Base-by-base conservation (phyloP, 768 basidiomycete genomes). In the Mycena rebaudengoi region DNA sequence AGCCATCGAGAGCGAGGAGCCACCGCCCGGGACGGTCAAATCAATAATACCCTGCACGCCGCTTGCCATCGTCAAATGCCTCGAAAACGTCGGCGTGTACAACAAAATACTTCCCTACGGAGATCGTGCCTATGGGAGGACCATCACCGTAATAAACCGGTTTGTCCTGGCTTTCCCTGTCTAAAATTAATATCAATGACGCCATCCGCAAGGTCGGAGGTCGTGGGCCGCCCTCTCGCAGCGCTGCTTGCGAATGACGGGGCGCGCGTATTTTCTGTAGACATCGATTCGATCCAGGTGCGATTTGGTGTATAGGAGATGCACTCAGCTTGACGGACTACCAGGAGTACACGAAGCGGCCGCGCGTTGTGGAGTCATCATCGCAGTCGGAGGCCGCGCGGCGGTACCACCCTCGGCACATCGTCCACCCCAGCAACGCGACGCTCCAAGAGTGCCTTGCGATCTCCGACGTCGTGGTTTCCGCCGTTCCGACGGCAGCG, bases 31-130 rank as follows among this genome's bases (percentile, higher is more conserved):
- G 23, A 91, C 90, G 58, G 94, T 98, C 71, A 99, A 99, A 78
- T 97, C 95, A 5, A 94, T 99, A 72, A 86, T 99, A 33, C 98
- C 98, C 0, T 99, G 98, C 76, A 99, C 98, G 5, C 96, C 98
- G 0, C 86, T 99, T 12, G 98, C 95, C 4, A 91, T 98, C 71
- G 96, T 99, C 67, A 99, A 99, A 78, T 93, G 89, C 64, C 83
- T 99, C 23, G 98, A 99, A 74, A 85, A 90, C 73, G 83, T 91
- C 40, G 92, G 95, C 11, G 95, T 99, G 14, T 99, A 99, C 82
- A 98, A 98, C 80, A 90, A 79, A 67, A 85, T 98, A 68, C 84
- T 99, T 16, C 88, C 91, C 1, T 98, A 98, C 74, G 98, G 98
- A 32, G 96, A 98, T 76, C 87, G 96, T 30, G 96, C 96, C 8